A percentile compares a stretch with the other conserved stretches of the same genome.
Evolutionary conservation across 2,329 filamentous ascomycete genomes (phyloP).

Genomic region (Akanthomyces muscarius): DNA sequence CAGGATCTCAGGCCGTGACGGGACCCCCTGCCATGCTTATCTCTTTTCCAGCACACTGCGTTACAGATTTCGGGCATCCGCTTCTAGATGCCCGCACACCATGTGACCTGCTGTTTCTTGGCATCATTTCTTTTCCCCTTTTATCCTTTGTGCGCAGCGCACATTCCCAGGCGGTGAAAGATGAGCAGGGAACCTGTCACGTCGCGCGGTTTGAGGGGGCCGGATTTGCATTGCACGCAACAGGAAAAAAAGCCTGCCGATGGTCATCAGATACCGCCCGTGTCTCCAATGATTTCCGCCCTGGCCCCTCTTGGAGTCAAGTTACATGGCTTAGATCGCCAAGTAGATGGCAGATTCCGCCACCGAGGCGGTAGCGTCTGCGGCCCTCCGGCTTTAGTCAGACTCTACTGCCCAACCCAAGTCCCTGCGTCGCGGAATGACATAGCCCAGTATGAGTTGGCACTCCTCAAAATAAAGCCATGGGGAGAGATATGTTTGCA

Average conservation of each 20-base stretch:
- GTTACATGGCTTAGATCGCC: constrained; percentile 9
- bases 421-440: background rate
- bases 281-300: background rate
- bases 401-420: background rate
- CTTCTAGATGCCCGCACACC: background rate
- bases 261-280: background rate
- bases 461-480: background rate
- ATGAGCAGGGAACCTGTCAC: background rate
- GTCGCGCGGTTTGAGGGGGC: background rate
- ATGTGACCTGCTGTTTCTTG: background rate
- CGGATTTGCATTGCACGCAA: background rate
- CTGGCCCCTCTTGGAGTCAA: background rate
- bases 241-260: background rate
- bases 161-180: background rate
- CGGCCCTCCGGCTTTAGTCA: background rate
- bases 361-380: background rate
- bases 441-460: background rate
- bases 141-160: background rate
- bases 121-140: background rate
- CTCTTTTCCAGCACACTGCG: background rate
- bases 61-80: background rate
- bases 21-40: background rate
- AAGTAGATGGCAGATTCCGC: constrained; percentile 11
- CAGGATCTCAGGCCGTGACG: background rate
- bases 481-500: background rate